These are phyloP conservation scores for Auricularia cornea DNA, from an alignment of 768 basidiomycete genomes.

Conservation along the genomic window DNA sequence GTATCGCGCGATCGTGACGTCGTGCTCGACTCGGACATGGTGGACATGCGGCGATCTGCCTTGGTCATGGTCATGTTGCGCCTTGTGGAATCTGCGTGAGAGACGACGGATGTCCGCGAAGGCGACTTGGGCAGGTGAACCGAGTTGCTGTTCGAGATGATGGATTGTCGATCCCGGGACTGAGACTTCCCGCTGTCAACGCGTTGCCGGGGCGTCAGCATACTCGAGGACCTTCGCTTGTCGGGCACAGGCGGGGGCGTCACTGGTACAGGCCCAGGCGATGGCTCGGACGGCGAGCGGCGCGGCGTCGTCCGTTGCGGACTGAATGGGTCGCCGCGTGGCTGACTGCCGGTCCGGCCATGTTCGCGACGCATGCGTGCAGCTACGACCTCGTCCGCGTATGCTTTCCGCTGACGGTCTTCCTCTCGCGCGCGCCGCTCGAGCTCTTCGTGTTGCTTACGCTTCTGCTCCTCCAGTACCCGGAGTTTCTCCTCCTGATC, in stretches of 20 bases:
- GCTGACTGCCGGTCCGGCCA: constrained; percentile 22
- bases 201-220: not conserved
- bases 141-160: too few species aligned
- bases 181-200: not conserved
- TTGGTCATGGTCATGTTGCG: not conserved
- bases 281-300: not conserved
- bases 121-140: not conserved
- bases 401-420: constrained; percentile 44
- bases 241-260: not conserved
- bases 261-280: not conserved
- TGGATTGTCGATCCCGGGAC: too few species aligned
- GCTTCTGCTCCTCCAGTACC: constrained; percentile 27
- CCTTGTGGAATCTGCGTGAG: not conserved
- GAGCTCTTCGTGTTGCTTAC: constrained; percentile 30
- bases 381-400: constrained; percentile 52
- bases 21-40: not conserved
- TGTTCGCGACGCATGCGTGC: constrained; percentile 54
- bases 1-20: not conserved
- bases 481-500: constrained; percentile 50
- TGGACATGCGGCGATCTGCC: not conserved
- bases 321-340: not conserved
- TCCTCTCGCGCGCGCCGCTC: constrained; percentile 40
- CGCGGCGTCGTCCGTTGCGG: not conserved
- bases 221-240: not conserved
- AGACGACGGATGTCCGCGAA: not conserved